phyloP scores from a whole-genome alignment of 2,329 filamentous ascomycete species.

The Myriangium duriaei region DNA sequence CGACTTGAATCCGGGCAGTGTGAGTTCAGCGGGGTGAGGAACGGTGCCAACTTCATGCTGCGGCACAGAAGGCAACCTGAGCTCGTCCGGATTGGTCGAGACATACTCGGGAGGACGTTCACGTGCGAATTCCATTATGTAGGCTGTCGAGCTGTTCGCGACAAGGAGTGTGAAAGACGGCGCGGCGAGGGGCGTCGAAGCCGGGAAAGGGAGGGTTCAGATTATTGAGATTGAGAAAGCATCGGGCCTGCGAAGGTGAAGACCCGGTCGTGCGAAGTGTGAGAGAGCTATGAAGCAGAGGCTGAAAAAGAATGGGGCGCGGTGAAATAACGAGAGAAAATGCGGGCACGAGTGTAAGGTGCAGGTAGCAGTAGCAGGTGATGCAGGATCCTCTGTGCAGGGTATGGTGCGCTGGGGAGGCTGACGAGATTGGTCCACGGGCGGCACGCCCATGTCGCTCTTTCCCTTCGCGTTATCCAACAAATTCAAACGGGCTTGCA shows the following conservation, averaged over 20 bases:
- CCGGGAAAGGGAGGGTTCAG: too few relatives aligned
- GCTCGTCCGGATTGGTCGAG: constrained; percentile 28
- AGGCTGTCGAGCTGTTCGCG: background rate
- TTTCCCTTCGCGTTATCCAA: background rate
- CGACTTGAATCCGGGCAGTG: constrained; percentile 33
- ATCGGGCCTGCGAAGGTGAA: too few relatives aligned
- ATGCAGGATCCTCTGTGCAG: background rate
- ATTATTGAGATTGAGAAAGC: background rate
- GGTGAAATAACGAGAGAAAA: background rate
- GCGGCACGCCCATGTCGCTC: background rate
- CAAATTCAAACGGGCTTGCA: background rate
- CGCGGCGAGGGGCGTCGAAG: background rate
- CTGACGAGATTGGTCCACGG: too few relatives aligned
- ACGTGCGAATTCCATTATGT: constrained; percentile 20
- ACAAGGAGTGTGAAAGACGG: background rate
- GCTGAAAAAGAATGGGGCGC: background rate
- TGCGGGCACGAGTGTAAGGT: background rate
- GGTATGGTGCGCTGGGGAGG: background rate
- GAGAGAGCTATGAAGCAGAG: background rate
- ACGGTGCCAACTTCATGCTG: constrained; percentile 21
- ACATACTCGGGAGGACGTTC: constrained; percentile 31
- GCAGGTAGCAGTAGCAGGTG: background rate
- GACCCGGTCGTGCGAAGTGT: background rate
- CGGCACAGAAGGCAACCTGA: constrained; percentile 31
- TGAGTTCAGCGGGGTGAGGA: constrained; percentile 19